Conservation (phyloP, 306 rosid genomes). For the Abrus pulchellus region DNA sequence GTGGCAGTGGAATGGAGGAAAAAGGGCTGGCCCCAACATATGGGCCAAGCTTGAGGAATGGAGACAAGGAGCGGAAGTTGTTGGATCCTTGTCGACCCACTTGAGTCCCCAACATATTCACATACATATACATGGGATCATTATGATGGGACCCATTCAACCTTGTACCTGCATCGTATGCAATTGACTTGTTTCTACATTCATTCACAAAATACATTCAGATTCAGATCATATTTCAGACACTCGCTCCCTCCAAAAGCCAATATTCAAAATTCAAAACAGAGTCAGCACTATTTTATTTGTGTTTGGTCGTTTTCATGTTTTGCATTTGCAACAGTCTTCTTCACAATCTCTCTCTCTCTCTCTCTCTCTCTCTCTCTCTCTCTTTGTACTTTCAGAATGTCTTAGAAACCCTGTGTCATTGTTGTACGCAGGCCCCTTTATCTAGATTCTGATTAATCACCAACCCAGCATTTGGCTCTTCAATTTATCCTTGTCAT, state of each 20-base stretch:
- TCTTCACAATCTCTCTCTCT: neutral
- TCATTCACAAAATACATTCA: neutral
- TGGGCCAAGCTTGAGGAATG: slow-evolving; percentile 37
- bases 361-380: neutral
- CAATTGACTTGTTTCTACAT: neutral
- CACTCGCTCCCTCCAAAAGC: slow-evolving; percentile 48
- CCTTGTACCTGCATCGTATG: neutral
- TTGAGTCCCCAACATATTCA: neutral
- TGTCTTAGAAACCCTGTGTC: neutral
- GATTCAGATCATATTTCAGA: neutral
- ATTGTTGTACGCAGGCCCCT: neutral
- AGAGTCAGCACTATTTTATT: neutral
- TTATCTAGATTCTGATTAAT: neutral
- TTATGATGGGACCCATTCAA: slow-evolving; percentile 43
- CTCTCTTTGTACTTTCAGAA: neutral
- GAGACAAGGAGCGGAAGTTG: slow-evolving; percentile 49
- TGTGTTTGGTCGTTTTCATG: neutral
- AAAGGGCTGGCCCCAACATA: neutral
- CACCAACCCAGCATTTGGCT: neutral
- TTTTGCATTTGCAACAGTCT: neutral
- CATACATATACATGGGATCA: neutral
- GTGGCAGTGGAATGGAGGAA: neutral
- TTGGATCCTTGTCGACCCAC: slow-evolving; percentile 43
- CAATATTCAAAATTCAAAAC: slow-evolving; percentile 50
- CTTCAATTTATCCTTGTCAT: neutral